These are phyloP conservation scores for Pilaira anomala DNA, from an alignment of 192 early-diverging fungal species.

Conservation along the genomic window DNA sequence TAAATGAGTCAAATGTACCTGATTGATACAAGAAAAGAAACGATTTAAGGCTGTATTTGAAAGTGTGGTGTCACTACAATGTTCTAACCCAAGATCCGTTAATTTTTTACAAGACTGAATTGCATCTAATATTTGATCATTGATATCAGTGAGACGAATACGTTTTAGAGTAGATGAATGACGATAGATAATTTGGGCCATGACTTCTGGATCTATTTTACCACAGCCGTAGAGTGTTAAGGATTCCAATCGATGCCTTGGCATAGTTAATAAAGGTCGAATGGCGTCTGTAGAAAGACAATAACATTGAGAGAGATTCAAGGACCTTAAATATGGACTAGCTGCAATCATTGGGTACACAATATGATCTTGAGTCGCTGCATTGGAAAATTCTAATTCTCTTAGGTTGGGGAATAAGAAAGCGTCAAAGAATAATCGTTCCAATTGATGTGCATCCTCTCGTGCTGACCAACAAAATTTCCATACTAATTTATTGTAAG, in stretches of 20 bases:
- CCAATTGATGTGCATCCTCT: conserved; percentile 26
- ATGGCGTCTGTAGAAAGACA: conserved; percentile 33
- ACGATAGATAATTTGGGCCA: conserved; percentile 17
- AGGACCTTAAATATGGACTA: conserved; percentile 20
- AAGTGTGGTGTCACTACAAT: conserved; percentile 23
- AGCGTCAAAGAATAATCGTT: conserved; percentile 27
- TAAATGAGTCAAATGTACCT: conserved; percentile 5
- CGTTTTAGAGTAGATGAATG: conserved; percentile 19
- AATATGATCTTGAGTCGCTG: conserved; percentile 27
- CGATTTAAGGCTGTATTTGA: conserved; percentile 18
- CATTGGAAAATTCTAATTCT: conserved; percentile 31
- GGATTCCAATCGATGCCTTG: conserved; percentile 12
- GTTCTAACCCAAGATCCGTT: conserved; percentile 28
- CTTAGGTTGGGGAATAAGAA: conserved; percentile 24
- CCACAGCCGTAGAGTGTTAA: conserved; percentile 32
- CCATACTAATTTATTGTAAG: conserved; percentile 25
- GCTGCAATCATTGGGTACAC: conserved; percentile 16
- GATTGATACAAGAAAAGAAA: conserved; percentile 14
- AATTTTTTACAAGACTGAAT: conserved; percentile 22
- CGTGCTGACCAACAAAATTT: conserved; percentile 27
- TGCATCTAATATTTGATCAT: conserved; percentile 20
- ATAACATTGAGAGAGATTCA: conserved; percentile 35
- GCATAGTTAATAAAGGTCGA: conserved; percentile 21
- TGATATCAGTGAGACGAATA: conserved; percentile 32
- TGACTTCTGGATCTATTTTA: conserved; percentile 21